Evolutionary conservation across 2,329 filamentous ascomycete genomes (phyloP).

Genomic region (Sporothrix humicola): DNA sequence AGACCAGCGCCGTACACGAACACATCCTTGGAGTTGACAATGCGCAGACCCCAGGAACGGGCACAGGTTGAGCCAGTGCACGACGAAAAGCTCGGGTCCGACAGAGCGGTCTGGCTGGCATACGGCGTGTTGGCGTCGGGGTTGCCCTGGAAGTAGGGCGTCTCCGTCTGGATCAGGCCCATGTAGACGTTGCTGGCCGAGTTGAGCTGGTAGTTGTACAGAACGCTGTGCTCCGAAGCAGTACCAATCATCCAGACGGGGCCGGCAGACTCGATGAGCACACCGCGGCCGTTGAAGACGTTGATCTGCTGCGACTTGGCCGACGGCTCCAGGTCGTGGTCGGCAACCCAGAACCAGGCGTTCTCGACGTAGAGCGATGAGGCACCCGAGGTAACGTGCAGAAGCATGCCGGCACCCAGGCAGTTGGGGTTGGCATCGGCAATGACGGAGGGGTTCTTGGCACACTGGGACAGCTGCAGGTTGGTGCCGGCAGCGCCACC

Average conservation of each 20-base stretch:
- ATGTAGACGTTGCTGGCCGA: slow-evolving; percentile 81
- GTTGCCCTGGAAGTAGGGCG: slow-evolving; percentile 85
- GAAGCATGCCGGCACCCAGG: slow-evolving; percentile 73
- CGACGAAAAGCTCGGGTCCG: slow-evolving; percentile 71
- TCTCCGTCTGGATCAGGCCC: slow-evolving; percentile 86
- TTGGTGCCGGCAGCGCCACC: slow-evolving; percentile 84
- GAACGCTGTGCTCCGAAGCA: slow-evolving; percentile 66
- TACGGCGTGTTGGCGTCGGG: slow-evolving; percentile 74
- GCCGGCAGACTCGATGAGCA: slow-evolving; percentile 76
- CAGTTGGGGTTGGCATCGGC: slow-evolving; percentile 63
- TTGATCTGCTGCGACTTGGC: slow-evolving; percentile 76
- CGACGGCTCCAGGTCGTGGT: slow-evolving; percentile 81
- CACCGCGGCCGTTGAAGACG: slow-evolving; percentile 86
- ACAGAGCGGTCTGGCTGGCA: slow-evolving; percentile 59
- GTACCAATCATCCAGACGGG: slow-evolving; percentile 84
- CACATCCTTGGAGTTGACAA: slow-evolving; percentile 69
- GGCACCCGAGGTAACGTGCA: slow-evolving; percentile 66
- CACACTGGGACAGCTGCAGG: slow-evolving; percentile 78
- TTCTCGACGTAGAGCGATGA: slow-evolving; percentile 81
- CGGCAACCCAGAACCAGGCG: slow-evolving; percentile 86
- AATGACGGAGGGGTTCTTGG: slow-evolving; percentile 70
- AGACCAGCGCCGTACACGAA: slow-evolving; percentile 75
- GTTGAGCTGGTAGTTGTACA: slow-evolving; percentile 85
- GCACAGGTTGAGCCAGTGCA: slow-evolving; percentile 63
- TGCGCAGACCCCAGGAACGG: slow-evolving; percentile 78